These are phyloP conservation scores for Kalmusia sp. DNA, from an alignment of 2,329 filamentous ascomycete species.

Conservation along the genomic window DNA sequence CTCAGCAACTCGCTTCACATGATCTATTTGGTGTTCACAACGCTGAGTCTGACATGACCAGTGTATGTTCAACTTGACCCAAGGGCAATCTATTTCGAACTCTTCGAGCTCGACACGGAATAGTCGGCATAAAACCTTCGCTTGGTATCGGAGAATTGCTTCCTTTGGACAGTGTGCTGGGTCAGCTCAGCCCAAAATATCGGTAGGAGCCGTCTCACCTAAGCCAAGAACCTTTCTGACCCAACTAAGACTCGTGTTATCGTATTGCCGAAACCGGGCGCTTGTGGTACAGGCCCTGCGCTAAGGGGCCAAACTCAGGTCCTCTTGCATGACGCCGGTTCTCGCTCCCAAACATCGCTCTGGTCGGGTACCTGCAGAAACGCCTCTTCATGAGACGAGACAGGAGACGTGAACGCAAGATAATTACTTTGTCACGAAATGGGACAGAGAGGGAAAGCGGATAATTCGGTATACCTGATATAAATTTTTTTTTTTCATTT, in stretches of 20 bases:
- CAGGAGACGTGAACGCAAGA: too few species aligned
- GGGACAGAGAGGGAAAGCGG: too few species aligned
- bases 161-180: neutral
- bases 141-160: neutral
- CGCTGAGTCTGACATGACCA: too few species aligned
- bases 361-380: too few species aligned
- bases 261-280: neutral
- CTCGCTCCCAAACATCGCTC: neutral
- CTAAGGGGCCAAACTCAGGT: neutral
- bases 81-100: neutral
- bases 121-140: too few species aligned
- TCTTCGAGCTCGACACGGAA: too few species aligned
- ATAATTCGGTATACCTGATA: too few species aligned
- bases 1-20: too few species aligned
- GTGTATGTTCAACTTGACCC: too few species aligned
- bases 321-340: neutral
- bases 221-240: neutral
- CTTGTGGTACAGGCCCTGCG: neutral
- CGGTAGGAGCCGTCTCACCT: conserved; percentile 5
- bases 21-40: too few species aligned
- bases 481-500: neutral
- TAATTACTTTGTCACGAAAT: too few species aligned
- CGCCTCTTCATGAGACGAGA: too few species aligned
- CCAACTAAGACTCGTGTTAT: neutral
- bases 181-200: neutral